These are phyloP conservation scores for Dichotomocladium elegans DNA, from an alignment of 371 early-diverging fungal species.

Conservation along the genomic window DNA sequence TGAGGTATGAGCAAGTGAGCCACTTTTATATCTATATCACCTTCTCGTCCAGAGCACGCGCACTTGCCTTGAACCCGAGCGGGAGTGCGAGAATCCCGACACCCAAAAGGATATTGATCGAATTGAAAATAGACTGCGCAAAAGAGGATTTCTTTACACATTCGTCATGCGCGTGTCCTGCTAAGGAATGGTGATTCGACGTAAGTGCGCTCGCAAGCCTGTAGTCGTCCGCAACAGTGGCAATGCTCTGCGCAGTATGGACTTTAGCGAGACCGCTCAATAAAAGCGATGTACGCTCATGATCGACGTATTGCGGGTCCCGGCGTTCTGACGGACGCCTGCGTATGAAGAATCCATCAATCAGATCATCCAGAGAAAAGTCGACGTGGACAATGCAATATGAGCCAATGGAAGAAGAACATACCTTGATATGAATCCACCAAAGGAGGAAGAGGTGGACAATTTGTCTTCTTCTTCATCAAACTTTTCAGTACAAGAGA, in stretches of 20 bases:
- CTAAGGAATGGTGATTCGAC: background rate
- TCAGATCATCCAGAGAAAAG: background rate
- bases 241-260: constrained; percentile 19
- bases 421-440: constrained; percentile 16
- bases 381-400: background rate
- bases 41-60: background rate
- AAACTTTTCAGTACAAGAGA: constrained; percentile 1
- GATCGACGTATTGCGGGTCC: constrained; percentile 1
- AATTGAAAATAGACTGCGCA: constrained; percentile 53
- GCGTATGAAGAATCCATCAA: too few species aligned
- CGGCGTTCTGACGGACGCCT: too few species aligned
- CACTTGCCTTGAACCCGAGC: constrained; percentile 51
- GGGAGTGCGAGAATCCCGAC: constrained; percentile 60
- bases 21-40: background rate
- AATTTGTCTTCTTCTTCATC: constrained; percentile 33
- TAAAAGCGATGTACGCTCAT: constrained; percentile 24
- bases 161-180: background rate
- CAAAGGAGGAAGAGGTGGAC: constrained; percentile 20
- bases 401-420: background rate
- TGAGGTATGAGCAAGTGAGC: constrained; percentile 5
- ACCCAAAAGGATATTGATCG: constrained; percentile 65
- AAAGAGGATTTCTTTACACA: constrained; percentile 41
- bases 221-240: constrained; percentile 37
- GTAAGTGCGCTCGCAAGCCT: constrained; percentile 6
- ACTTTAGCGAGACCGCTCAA: constrained; percentile 26